These are phyloP conservation scores for Lactuca sativa DNA, from an alignment of 129 eudicot genomes.

Conservation along the genomic window DNA sequence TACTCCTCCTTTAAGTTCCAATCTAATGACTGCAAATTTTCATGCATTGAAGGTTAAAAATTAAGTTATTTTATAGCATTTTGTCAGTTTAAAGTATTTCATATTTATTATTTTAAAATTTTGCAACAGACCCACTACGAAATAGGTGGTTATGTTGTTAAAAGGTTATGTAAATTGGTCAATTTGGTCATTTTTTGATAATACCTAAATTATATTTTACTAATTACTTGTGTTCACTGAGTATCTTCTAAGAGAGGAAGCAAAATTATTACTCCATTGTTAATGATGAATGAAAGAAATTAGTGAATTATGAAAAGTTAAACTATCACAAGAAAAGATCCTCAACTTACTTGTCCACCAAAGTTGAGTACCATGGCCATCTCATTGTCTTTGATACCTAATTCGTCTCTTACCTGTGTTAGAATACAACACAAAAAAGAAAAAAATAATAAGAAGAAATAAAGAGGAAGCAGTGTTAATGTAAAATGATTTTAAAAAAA, in stretches of 20 bases:
- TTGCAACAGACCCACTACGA: too few species aligned
- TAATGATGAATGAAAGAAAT: too few species aligned
- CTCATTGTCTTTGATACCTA: slow-evolving; percentile 78
- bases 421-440: slow-evolving; percentile 6
- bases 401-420: slow-evolving; percentile 75
- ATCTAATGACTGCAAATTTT: slow-evolving; percentile 79
- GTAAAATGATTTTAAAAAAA: background rate
- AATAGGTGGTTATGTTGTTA: too few species aligned
- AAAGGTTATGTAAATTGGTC: too few species aligned
- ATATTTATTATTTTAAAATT: too few species aligned
- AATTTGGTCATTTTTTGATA: too few species aligned
- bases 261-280: too few species aligned
- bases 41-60: slow-evolving; percentile 14
- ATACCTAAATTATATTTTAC: too few species aligned
- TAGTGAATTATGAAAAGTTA: too few species aligned
- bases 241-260: too few species aligned
- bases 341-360: slow-evolving; percentile 87
- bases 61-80: background rate
- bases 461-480: background rate
- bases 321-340: background rate
- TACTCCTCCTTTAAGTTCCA: slow-evolving; percentile 84
- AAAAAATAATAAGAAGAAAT: background rate
- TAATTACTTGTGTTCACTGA: too few species aligned
- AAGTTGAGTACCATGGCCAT: slow-evolving; percentile 85
- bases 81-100: too few species aligned